Evolutionary conservation across 108 stramenopile genomes (phyloP), one percentile per base, ranked within the genome.

Genomic region (Nitzschia sp.): DNA sequence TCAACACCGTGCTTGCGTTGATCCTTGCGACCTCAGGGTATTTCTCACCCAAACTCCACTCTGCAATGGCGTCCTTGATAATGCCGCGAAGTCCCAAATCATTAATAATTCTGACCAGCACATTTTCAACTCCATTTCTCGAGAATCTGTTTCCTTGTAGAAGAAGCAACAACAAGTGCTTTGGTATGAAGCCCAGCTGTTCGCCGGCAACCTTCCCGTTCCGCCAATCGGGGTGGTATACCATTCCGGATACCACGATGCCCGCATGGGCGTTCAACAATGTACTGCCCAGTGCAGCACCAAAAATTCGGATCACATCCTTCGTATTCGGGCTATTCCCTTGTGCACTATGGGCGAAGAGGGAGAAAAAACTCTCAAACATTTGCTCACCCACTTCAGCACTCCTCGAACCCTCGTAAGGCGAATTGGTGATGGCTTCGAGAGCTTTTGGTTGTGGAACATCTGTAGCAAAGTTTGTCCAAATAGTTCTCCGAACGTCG

Each of bases 341-440:
- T 0, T 11, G 43, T 7, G 50, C 53, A 19, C 50, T 41, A 3
- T 60, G 62, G 10, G 38, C 53, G 48, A 75, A 29, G 42, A 75
- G 53, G 8, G 60, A 37, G 50, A 69, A 46, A 12, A 57, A 52
- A 17, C 25, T 34, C 10, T 75, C 62, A 50, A 75, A 75, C 26
- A 75, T 37, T 24, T 63, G 25, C 50, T 75, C 75, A n/a, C 67
- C 75, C 7, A 75, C 61, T 51, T 75, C 75, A 1, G 75, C 75
- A 41, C 52, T 75, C 19, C 12, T 34, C 10, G 60, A 41, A 10
- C n/a, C 21, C 38, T 65, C 26, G 59, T 74, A 74, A 0, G 73
- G 73, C 10, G 73, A 74, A 3, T 67, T 58, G 0, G 14, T 17
- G 38, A 74, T 67, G 46, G 2, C 6, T 17, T 17, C 46, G 14